phyloP scores from a whole-genome alignment of 495 filamentous ascomycete species.

The Aspergillus egyptiacus region DNA sequence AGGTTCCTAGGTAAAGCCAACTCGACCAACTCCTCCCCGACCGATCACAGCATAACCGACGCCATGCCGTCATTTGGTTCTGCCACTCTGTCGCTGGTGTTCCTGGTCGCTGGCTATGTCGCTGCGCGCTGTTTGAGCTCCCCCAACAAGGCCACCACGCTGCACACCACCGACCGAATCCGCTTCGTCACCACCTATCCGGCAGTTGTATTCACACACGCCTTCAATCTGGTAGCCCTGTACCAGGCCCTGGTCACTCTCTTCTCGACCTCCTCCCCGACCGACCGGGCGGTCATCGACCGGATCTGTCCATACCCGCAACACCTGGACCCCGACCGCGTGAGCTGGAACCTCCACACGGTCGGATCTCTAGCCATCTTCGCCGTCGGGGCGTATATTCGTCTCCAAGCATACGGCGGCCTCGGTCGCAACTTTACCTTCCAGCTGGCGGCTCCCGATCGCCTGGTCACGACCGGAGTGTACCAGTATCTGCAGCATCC shows the following conservation, averaged over 20 bases:
- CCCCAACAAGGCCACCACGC: neutral
- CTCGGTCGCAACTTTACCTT: constrained; percentile 47
- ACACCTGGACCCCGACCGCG: neutral
- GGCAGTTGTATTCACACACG: neutral
- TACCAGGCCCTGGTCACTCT: constrained; percentile 5
- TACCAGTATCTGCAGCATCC: constrained; percentile 45
- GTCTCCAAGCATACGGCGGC: neutral
- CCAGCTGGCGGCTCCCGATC: constrained; percentile 36
- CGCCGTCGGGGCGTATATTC: neutral
- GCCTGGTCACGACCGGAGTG: constrained; percentile 36
- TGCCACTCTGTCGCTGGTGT: neutral
- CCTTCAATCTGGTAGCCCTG: neutral
- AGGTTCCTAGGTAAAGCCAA: too few relatives aligned
- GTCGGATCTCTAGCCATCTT: neutral
- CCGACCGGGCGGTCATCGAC: neutral
- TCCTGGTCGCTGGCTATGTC: constrained; percentile 3
- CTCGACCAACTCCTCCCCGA: neutral
- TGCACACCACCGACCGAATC: constrained; percentile 4
- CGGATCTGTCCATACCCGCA: constrained; percentile 1
- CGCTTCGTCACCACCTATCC: neutral
- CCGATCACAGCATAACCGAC: neutral
- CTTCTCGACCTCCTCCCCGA: neutral
- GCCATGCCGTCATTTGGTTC: constrained; percentile 3
- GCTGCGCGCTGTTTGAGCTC: neutral
- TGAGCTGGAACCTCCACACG: constrained; percentile 2